Base-by-base conservation (phyloP, 805 yeast species). In the Candida oleophila region DNA sequence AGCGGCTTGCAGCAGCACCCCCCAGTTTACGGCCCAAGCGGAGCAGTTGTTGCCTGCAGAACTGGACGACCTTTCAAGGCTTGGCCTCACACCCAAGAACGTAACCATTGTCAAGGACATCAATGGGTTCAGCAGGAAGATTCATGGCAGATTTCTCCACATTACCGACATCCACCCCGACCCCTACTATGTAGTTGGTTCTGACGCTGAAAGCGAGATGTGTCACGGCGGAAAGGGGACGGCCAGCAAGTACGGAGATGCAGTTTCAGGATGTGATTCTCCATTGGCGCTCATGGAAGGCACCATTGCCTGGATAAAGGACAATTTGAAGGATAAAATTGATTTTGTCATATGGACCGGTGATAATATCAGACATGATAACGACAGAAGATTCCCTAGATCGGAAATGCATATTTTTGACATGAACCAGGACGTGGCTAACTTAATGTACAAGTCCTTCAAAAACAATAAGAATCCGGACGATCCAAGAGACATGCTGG, bases 281-380 rank as follows among this genome's bases (percentile, higher is more conserved):
- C 89, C 96, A 2, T 62, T 81, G 60, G 64, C 66, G 1, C 63
- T 89, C 42, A 80, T 85, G 64, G 69, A 81, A 8, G 73, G 73
- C 15, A 87, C 95, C 0, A 65, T 89, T 45, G 61, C 74, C 25
- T 89, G 95, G 94, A 68, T 89, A 2, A 63, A 73, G 18, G 69
- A 72, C 11, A 82, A 87, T 49, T 62, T 89, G 49, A 78, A 73
- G 49, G 94, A 87, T 62, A 82, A 88, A 53, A 82, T 89, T 42
- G 96, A 89, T 62, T 89, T 89, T 64, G 83, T 89, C 11, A 77
- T 89, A 12, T 89, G 96, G 96, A 88, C 96, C 0, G 96, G 96
- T 28, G 96, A 89, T 65, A 89, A 88, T 56, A 80, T 87, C 40
- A 74, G 96, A 46, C 96, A 88, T 62, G 96, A 88, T 62, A 86